Base-by-base conservation (phyloP, 495 filamentous ascomycete genomes). In the Neurospora sp. region DNA sequence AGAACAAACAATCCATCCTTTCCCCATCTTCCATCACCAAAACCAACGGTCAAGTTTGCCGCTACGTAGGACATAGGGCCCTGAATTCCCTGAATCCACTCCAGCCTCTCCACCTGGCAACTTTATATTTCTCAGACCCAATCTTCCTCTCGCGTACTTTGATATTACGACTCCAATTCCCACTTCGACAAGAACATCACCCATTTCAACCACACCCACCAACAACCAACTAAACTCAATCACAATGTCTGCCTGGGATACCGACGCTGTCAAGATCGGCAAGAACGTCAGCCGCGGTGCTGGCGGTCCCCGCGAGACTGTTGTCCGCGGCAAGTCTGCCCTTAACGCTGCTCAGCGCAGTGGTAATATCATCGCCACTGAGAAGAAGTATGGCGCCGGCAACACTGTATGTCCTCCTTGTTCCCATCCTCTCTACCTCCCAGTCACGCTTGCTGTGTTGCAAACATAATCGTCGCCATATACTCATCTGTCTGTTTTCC, bases 281-380 rank as follows among this genome's bases (percentile, higher is more conserved):
- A 91, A 87, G 86, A 94, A 92, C 83, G 85, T 87, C 78, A 87
- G 88, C 73, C 86, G 86, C 76, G 84, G 88, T 59, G 92, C 88
- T 75, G 85, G 82, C 39, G 85, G 83, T 68, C 80, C 87, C 68
- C 92, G 92, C 74, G 93, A 97, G 86, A 96, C 91, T 5, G 93
- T 96, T 76, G 86, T 98, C 79, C 89, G 91, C 83, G 93, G 96
- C 79, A 92, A 92, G 81, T 87, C 89, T 46, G 94, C 94, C 53
- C 82, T 96, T 75, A 99, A 99, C 83, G 94, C 94, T 71, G 96
- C 96, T 20, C 91, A 92, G 83, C 88, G 96, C 41, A 86, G 85
- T 40, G 96, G 96, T 53, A 85, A 86, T 12, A 80, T 95, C 76
- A 83, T 97, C 76, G 88, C 88, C 65, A 97, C 94, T 8, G 94